Conservation (phyloP, 2,329 filamentous ascomycete species). For the Pseudocercospora fuligena region DNA sequence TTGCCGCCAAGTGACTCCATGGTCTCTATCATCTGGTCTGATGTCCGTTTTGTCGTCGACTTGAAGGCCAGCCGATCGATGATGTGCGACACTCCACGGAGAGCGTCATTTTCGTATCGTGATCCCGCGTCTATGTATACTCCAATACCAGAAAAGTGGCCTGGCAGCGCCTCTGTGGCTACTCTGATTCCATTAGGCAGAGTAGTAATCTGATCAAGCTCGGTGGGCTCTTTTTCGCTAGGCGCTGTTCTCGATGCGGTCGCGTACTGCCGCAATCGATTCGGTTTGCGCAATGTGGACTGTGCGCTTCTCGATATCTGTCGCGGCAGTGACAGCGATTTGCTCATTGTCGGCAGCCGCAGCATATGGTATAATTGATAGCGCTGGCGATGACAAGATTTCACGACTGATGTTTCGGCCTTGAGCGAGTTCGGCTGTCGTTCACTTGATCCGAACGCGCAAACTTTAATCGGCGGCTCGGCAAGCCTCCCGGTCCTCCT, state of each 20-base stretch:
- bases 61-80: conserved; percentile 97
- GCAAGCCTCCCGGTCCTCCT: background rate
- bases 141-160: conserved; percentile 91
- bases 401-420: too few relatives aligned
- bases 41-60: conserved; percentile 70
- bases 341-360: conserved; percentile 34
- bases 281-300: conserved; percentile 20
- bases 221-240: conserved; percentile 71
- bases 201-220: conserved; percentile 85
- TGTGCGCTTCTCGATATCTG: conserved; percentile 32
- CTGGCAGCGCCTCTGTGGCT: conserved; percentile 90
- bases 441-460: background rate
- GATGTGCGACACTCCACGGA: conserved; percentile 92
- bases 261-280: conserved; percentile 34
- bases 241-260: conserved; percentile 31
- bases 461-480: background rate
- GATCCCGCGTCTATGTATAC: conserved; percentile 96
- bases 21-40: conserved; percentile 84
- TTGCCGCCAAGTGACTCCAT: conserved; percentile 91
- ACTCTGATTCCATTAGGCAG: conserved; percentile 92
- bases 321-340: conserved; percentile 37
- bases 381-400: background rate
- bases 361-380: background rate
- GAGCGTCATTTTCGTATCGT: conserved; percentile 82
- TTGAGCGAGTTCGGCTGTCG: background rate